Percentiles rank a stretch among this genome's conserved stretches.
Evolutionary conservation across 768 basidiomycete species (phyloP).

Genomic region (Calocybe indica): DNA sequence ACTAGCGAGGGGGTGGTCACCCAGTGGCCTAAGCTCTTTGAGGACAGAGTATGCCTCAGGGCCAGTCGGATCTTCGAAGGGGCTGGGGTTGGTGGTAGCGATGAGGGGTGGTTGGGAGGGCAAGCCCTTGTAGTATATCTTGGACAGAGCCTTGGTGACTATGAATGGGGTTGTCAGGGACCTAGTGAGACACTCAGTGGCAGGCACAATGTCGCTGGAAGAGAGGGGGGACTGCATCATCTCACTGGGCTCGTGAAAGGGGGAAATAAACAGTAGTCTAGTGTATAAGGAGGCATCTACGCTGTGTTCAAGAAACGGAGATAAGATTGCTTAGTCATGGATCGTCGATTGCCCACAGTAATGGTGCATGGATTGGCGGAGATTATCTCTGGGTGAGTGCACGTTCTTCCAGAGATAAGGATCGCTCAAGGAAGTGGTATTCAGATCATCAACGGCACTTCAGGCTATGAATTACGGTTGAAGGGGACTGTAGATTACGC

Average conservation of each 20-base stretch:
- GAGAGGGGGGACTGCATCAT: too few species aligned
- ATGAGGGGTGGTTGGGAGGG: conserved; percentile 21
- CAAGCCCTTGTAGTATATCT: conserved; percentile 18
- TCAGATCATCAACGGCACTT: conserved; percentile 13
- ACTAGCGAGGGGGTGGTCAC: conserved; percentile 11
- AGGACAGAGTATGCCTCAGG: conserved; percentile 16
- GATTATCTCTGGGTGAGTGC: too few species aligned
- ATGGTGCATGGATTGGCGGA: too few species aligned
- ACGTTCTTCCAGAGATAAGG: conserved; percentile 21
- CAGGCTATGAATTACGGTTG: conserved; percentile 21
- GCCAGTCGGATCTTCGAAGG: conserved; percentile 18
- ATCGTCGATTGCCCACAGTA: too few species aligned
- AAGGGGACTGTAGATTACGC: conserved; percentile 22
- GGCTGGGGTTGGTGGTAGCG: conserved; percentile 16
- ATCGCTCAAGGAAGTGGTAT: conserved; percentile 16
- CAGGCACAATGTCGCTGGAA: too few species aligned
- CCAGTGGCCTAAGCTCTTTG: conserved; percentile 17
- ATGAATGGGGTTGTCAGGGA: too few species aligned
- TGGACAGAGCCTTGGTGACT: neutral
- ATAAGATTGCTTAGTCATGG: too few species aligned
- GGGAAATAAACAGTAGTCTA: too few species aligned
- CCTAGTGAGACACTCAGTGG: too few species aligned
- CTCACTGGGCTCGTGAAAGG: too few species aligned
- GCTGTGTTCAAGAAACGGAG: too few species aligned
- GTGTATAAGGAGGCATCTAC: too few species aligned